Evolutionary conservation across 768 basidiomycete genomes (phyloP).

Genomic region (Tylopilus intermedius): DNA sequence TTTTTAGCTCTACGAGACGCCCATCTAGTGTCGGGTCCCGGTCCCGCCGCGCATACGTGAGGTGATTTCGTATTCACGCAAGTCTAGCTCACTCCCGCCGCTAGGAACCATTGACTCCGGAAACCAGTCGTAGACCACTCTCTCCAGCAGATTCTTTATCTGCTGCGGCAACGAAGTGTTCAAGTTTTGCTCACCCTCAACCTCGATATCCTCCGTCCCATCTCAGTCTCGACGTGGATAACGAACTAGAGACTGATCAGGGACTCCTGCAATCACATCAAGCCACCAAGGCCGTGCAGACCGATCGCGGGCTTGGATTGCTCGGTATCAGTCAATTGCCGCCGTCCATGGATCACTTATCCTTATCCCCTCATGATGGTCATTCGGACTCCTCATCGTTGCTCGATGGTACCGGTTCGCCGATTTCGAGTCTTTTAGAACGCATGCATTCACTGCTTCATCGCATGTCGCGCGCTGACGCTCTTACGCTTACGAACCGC

Average conservation of each 20-base stretch:
- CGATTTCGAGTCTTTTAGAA: constrained; percentile 54
- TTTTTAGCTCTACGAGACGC: constrained; percentile 28
- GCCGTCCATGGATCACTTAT: constrained; percentile 35
- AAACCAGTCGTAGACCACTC: constrained; percentile 38
- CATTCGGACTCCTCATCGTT: constrained; percentile 75
- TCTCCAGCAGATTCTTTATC: constrained; percentile 38
- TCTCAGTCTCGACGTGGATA: constrained; percentile 42
- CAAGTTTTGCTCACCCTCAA: constrained; percentile 21
- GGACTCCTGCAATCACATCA: constrained; percentile 35
- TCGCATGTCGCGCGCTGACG: constrained; percentile 70
- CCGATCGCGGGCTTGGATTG: constrained; percentile 41
- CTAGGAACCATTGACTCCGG: constrained; percentile 45
- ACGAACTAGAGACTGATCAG: constrained; percentile 35
- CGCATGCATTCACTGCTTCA: constrained; percentile 60
- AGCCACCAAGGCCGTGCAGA: constrained; percentile 65
- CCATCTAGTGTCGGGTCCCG: constrained; percentile 34
- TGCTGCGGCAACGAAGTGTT: constrained; percentile 23
- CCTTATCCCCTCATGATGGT: constrained; percentile 50
- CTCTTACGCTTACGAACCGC: constrained; percentile 81
- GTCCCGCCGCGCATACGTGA: constrained; percentile 30
- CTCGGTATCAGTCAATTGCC: constrained; percentile 31
- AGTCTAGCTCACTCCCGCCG: constrained; percentile 5
- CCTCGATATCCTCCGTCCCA: constrained; percentile 25
- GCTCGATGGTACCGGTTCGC: constrained; percentile 46
- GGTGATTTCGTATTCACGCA: constrained; percentile 12